Base-by-base conservation (phyloP, 768 basidiomycete genomes). In the Sistotremastrum suecicum region DNA sequence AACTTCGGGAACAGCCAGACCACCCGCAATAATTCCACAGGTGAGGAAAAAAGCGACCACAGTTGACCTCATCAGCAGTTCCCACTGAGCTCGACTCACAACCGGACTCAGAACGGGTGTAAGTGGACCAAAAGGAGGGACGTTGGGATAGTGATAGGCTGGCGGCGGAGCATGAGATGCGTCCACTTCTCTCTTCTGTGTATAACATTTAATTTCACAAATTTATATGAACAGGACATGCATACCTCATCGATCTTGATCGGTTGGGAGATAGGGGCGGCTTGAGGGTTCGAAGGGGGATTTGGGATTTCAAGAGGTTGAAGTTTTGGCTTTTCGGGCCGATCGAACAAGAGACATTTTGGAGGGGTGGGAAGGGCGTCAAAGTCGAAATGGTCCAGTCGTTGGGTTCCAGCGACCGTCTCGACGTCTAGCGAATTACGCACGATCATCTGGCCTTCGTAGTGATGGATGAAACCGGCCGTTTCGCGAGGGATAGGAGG, bases 51-150 rank as follows among this genome's bases (percentile, higher is more conserved):
- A 61, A 0, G 74, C 75, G 7, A 76, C 52, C 0, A 64, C 31
- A 39, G 65, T 67, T 2, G 78, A 79, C 35, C 81, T 66, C 30
- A 82, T 64, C 32, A 87, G 81, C 31, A 88, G 80, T 60, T 87
- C 83, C 86, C 85, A 88, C 53, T 89, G 86, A 3, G 76, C 83
- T n/a, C 86, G 70, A 43, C 74, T 70, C 43, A 87, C 75, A 46
- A 80, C 68, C 10, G 82, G 78, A 48, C 72, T 82, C 42, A 82
- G 67, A 20, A 88, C 67, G 37, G 68, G 70, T 38, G 85, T 85
- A 47, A 88, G 62, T 33, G 83, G 80, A 12, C 76, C 71, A 50
- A 87, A 87, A 39, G 82, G 76, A 2, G 84, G 83, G 10, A 85
- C 83, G 7, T 68, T 63, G 39, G 65, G 64, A 20, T 20, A 20